phyloP scores from a whole-genome alignment of 441 rosid species.

The Arabidopsis hybrid region DNA sequence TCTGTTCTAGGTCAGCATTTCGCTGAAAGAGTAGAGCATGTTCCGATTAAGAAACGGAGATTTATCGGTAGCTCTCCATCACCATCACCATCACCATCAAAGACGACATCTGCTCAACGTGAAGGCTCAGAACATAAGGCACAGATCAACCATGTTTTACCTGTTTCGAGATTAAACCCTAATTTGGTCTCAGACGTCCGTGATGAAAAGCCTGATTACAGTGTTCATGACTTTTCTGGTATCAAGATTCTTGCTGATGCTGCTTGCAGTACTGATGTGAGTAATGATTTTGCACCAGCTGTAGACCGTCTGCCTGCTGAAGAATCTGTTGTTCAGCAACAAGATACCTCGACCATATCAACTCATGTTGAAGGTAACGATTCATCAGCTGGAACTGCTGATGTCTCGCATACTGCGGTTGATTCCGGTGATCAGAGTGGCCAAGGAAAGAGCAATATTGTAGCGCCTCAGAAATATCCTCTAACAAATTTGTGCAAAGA shows the following conservation, averaged over 20 bases:
- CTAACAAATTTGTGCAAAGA: background rate
- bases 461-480: background rate
- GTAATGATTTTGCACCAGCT: conserved; percentile 23
- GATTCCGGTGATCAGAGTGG: conserved; percentile 5
- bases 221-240: conserved; percentile 60
- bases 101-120: conserved; percentile 19
- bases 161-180: conserved; percentile 27
- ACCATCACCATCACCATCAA: conserved; percentile 42
- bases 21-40: conserved; percentile 52
- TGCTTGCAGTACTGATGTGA: conserved; percentile 49
- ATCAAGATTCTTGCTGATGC: conserved; percentile 65
- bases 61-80: conserved; percentile 37
- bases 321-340: conserved; percentile 17
- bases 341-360: conserved; percentile 16
- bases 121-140: conserved; percentile 40
- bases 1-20: conserved; percentile 57
- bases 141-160: conserved; percentile 31
- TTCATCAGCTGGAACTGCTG: conserved; percentile 26
- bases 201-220: conserved; percentile 34
- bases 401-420: conserved; percentile 11
- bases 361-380: conserved; percentile 21
- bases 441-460: background rate
- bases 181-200: conserved; percentile 18
- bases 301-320: conserved; percentile 9
- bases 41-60: conserved; percentile 66